phyloP scores from a whole-genome alignment of 768 basidiomycete genomes.

The Agrocybe chaxingu region DNA sequence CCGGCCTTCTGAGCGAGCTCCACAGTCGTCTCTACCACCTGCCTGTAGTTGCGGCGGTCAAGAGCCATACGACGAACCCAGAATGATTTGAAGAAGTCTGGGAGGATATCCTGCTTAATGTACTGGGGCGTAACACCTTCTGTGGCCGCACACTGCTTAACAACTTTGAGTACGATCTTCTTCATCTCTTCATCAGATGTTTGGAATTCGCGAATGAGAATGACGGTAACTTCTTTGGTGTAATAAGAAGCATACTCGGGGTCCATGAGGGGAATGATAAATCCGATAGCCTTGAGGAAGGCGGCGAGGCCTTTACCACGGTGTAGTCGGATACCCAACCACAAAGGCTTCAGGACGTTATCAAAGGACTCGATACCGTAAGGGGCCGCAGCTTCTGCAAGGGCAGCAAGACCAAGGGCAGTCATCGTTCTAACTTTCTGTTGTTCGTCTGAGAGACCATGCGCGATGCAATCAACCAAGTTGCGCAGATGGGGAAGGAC shows the following conservation, averaged over 20 bases:
- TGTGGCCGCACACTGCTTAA: conserved; percentile 97
- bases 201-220: conserved; percentile 97
- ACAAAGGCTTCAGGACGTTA: conserved; percentile 90
- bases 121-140: conserved; percentile 96
- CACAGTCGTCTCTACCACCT: conserved; percentile 98
- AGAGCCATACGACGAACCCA: conserved; percentile 99
- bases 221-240: conserved; percentile 95
- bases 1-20: conserved; percentile 97
- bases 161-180: conserved; percentile 98
- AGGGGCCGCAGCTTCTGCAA: conserved; percentile 95
- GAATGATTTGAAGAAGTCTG: conserved; percentile 99
- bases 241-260: conserved; percentile 99
- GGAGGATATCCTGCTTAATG: conserved; percentile 96
- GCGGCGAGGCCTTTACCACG: conserved; percentile 94
- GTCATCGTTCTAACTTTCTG: conserved; percentile 98
- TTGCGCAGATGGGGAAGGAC: conserved; percentile 96
- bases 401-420: conserved; percentile 84
- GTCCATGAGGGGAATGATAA: conserved; percentile 99
- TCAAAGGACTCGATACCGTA: conserved; percentile 99
- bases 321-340: conserved; percentile 92
- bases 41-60: conserved; percentile 92
- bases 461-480: conserved; percentile 93
- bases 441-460: conserved; percentile 90
- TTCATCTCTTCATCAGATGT: conserved; percentile 99
- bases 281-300: conserved; percentile 96